Evolutionary conservation across 345 rosid species (phyloP).

Genomic region (Arabis alpina): DNA sequence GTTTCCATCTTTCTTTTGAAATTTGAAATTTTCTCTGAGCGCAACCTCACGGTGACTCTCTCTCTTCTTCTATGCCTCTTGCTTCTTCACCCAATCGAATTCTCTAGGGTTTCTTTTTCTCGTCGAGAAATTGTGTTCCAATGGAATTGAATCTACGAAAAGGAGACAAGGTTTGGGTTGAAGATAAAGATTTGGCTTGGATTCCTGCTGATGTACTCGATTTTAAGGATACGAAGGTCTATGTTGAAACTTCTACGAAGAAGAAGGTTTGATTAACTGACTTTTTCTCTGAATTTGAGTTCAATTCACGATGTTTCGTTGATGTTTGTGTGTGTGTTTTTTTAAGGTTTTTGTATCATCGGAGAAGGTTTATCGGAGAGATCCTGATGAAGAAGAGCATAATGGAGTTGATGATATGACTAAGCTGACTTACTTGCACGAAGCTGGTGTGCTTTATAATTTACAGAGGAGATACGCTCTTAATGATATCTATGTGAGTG

Average conservation of each 20-base stretch:
- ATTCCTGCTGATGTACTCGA: constrained; percentile 67
- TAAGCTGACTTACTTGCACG: constrained; percentile 89
- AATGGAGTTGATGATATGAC: constrained; percentile 99
- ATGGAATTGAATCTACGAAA: constrained; percentile 60
- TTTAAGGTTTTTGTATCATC: constrained; percentile 56
- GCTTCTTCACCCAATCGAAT: constrained; percentile 23
- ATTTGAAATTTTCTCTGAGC: constrained; percentile 39
- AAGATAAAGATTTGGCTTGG: constrained; percentile 88
- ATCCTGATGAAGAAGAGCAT: constrained; percentile 85
- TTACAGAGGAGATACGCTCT: constrained; percentile 85
- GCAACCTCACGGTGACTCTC: constrained; percentile 33
- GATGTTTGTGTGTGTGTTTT: not conserved
- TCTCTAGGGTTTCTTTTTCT: constrained; percentile 20
- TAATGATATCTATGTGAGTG: constrained; percentile 91
- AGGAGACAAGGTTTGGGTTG: constrained; percentile 86
- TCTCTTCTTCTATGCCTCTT: constrained; percentile 24
- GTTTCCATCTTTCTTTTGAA: constrained; percentile 38
- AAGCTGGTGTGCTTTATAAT: constrained; percentile 94
- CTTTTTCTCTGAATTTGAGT: not conserved
- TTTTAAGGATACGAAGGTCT: constrained; percentile 58
- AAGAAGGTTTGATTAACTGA: constrained; percentile 60
- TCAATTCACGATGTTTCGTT: not conserved
- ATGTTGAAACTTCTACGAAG: constrained; percentile 52
- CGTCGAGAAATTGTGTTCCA: constrained; percentile 36
- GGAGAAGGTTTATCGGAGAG: constrained; percentile 69